Base-by-base conservation (phyloP, 805 yeast genomes). In the Maudiozyma barnettii region DNA sequence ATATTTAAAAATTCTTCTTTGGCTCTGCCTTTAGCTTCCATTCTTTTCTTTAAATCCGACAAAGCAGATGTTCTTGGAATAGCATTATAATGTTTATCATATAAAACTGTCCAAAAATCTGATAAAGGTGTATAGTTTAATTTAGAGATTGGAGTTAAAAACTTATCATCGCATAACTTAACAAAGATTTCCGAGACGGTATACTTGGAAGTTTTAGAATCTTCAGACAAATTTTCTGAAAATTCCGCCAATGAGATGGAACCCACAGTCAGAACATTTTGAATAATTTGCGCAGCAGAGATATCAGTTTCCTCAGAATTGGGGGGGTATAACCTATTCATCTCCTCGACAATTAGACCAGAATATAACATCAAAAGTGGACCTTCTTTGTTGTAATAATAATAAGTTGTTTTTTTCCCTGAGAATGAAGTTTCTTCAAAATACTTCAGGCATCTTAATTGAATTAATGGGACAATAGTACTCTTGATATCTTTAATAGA, bases 381-480 rank as follows among this genome's bases (percentile, higher is more conserved):
- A 5, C 95, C 95, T 33, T 71, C 72, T 51, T 82, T 82, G 57
- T 81, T 75, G 50, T 79, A 76, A 29, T 70, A 70, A 62, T 89
- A 88, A 56, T 67, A 75, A 0, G 75, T 70, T 0, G 58, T 59
- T 14, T 61, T 52, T 16, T 60, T 62, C 18, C 61, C 61, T 6
- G 58, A 46, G 9, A 50, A 45, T 5, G 56, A 46, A 2, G 57
- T 59, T 26, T 79, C 84, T 16, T 66, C 67, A 79, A 89, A 81
- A 57, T 79, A 79, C 21, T 74, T 74, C 9, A 86, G 80, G 63
- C 95, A 84, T 49, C 84, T 78, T 51, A 87, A 70, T 64, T 91
- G 96, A 38, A 90, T 72, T 56, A 91, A 68, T 7, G 90, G 77
- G 4, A 86, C 95, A 39, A 91, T 69, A 0, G 84, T 72, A 31